Percentiles rank a stretch among this genome's conserved stretches.
Conservation (phyloP, 768 basidiomycete species). For the Suillus fuscotomentosus region DNA sequence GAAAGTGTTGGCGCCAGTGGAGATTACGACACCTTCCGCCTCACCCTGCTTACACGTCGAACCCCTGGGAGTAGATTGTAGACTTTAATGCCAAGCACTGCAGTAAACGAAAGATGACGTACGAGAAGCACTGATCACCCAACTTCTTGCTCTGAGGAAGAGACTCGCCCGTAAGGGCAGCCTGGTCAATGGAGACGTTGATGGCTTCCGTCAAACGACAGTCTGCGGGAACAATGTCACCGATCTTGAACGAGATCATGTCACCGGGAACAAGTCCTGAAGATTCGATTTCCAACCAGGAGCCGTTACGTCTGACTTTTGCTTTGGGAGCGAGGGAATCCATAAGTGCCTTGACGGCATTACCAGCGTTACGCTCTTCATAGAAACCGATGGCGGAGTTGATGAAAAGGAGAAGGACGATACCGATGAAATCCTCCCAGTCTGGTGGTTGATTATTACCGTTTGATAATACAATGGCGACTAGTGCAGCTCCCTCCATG, state of each 20-base stretch:
- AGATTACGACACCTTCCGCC: conserved; percentile 98
- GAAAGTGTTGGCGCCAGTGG: conserved; percentile 97
- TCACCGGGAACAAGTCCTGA: conserved; percentile 91
- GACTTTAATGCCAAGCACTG: conserved; percentile 6
- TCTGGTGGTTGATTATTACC: conserved; percentile 85
- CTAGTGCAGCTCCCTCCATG: conserved; percentile 95
- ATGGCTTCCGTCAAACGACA: conserved; percentile 95
- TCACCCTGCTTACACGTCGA: conserved; percentile 99
- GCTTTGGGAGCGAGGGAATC: conserved; percentile 99
- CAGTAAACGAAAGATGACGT: conserved; percentile 34
- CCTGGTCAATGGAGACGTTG: conserved; percentile 98
- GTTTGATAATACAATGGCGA: conserved; percentile 95
- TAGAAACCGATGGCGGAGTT: conserved; percentile 99
- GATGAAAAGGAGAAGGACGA: conserved; percentile 85
- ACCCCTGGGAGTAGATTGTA: conserved; percentile 48
- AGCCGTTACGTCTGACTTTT: conserved; percentile 82
- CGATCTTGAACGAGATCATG: conserved; percentile 97
- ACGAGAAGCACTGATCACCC: conserved; percentile 98
- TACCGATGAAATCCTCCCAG: conserved; percentile 98
- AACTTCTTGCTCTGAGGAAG: conserved; percentile 90
- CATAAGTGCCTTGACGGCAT: conserved; percentile 99
- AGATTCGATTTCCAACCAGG: conserved; percentile 91
- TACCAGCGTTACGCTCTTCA: conserved; percentile 95
- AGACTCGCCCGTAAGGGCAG: conserved; percentile 96
- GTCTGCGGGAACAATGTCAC: conserved; percentile 97